Conservation (phyloP, 2,329 filamentous ascomycete genomes). For the Claviceps paspali region DNA sequence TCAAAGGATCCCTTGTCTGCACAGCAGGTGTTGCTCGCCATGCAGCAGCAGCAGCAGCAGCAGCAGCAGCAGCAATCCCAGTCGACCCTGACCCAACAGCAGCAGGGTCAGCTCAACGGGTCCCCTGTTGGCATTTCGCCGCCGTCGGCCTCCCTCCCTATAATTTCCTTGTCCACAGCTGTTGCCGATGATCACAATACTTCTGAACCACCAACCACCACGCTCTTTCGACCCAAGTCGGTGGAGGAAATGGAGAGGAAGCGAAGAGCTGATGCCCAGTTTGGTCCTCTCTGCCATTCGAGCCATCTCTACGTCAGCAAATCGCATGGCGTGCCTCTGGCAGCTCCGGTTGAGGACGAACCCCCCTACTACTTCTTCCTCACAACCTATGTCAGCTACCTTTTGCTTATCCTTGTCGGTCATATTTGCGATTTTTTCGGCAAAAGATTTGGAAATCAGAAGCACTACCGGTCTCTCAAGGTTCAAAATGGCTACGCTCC, state of each 20-base stretch:
- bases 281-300: conserved; percentile 67
- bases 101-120: conserved; percentile 15
- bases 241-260: conserved; percentile 66
- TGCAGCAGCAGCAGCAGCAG: too few species aligned
- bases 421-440: conserved; percentile 96
- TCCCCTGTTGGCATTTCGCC: conserved; percentile 51
- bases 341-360: conserved; percentile 79
- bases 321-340: conserved; percentile 67
- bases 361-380: conserved; percentile 93
- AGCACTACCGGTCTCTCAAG: conserved; percentile 67
- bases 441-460: conserved; percentile 78
- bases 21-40: conserved; percentile 52
- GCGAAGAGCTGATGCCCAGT: conserved; percentile 73
- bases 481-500: conserved; percentile 82
- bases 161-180: conserved; percentile 81
- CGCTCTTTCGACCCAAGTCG: conserved; percentile 74
- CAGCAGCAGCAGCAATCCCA: conserved; percentile 7
- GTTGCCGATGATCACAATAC: conserved; percentile 57
- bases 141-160: conserved; percentile 65
- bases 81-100: conserved; percentile 4
- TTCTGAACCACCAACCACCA: conserved; percentile 58
- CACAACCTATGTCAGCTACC: conserved; percentile 96
- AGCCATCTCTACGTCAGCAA: conserved; percentile 81
- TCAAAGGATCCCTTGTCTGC: conserved; percentile 50
- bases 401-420: conserved; percentile 87